Evolutionary conservation across 805 yeast species (phyloP).

Genomic region (Sugiyamaella chiloensis): DNA sequence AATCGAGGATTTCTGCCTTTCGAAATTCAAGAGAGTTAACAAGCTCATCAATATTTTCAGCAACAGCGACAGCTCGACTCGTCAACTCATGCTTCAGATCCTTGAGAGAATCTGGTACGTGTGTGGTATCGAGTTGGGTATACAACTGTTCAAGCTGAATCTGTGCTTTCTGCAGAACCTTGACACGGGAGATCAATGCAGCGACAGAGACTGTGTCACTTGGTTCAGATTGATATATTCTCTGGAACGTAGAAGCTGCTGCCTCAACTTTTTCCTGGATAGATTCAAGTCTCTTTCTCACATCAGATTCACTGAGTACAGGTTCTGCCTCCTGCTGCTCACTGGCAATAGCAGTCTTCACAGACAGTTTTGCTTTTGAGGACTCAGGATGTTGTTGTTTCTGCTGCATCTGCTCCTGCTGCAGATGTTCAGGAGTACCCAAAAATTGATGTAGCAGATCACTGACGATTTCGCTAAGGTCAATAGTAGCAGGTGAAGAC

Average conservation of each 20-base stretch:
- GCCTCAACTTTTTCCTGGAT: conserved; percentile 17
- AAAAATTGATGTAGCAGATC: conserved; percentile 1
- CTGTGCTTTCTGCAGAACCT: conserved; percentile 28
- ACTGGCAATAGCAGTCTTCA: not conserved
- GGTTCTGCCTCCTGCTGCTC: conserved; percentile 5
- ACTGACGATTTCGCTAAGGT: conserved; percentile 11
- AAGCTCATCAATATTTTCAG: conserved; percentile 26
- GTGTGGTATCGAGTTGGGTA: conserved; percentile 22
- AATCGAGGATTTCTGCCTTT: conserved; percentile 13
- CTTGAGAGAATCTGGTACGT: conserved; percentile 12
- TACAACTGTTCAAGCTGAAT: conserved; percentile 26
- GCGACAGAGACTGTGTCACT: conserved; percentile 6
- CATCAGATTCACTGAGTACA: not conserved
- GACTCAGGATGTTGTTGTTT: not conserved
- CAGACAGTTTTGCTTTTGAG: not conserved
- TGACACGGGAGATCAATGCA: conserved; percentile 24
- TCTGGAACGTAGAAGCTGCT: conserved; percentile 22
- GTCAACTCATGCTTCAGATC: conserved; percentile 24
- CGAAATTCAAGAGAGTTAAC: conserved; percentile 17
- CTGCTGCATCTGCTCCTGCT: not conserved
- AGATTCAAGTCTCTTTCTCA: conserved; percentile 5
- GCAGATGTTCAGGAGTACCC: not conserved
- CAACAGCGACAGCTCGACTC: conserved; percentile 19
- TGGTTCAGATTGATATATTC: conserved; percentile 16
- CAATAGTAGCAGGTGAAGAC: conserved; percentile 1